Percentiles rank a stretch among this genome's conserved stretches.
phyloP scores from a whole-genome alignment of 2,329 filamentous ascomycete genomes.

The Ophiostoma sp. region DNA sequence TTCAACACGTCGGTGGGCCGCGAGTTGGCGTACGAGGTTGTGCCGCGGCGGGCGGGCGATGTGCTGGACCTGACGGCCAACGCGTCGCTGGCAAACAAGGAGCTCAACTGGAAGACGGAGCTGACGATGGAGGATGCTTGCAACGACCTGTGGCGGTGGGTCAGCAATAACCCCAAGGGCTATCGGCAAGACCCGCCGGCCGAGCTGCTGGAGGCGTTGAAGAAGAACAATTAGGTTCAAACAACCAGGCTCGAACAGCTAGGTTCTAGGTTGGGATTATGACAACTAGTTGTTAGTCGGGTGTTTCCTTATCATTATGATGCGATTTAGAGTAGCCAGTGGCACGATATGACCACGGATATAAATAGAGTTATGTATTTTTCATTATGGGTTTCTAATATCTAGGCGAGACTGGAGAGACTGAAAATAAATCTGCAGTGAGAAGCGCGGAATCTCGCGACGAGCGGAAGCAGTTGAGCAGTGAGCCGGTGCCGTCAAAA shows the following conservation, averaged over 20 bases:
- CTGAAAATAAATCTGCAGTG: not conserved
- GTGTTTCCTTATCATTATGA: not conserved
- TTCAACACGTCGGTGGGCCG: constrained; percentile 84
- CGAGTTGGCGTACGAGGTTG: constrained; percentile 81
- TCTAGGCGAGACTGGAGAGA: too few species aligned
- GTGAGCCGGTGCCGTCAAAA: not conserved
- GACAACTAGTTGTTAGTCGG: not conserved
- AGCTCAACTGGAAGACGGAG: constrained; percentile 89
- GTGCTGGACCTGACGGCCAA: constrained; percentile 94
- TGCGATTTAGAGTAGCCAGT: not conserved
- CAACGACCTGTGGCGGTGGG: constrained; percentile 93
- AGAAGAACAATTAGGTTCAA: constrained; percentile 27
- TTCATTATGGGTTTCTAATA: not conserved
- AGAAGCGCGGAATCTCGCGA: not conserved
- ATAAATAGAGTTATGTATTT: not conserved
- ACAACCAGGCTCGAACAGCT: not conserved
- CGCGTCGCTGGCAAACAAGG: constrained; percentile 76
- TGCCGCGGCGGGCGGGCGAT: constrained; percentile 75
- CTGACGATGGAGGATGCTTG: constrained; percentile 88
- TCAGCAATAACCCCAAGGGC: constrained; percentile 90
- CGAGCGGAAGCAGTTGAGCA: not conserved
- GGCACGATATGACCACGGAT: not conserved
- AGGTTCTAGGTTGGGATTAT: not conserved
- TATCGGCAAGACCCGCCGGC: constrained; percentile 89
- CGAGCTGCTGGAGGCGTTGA: constrained; percentile 63